Base-by-base conservation (phyloP, 2,329 filamentous ascomycete genomes). In the Sporothrix pseudoabietina region DNA sequence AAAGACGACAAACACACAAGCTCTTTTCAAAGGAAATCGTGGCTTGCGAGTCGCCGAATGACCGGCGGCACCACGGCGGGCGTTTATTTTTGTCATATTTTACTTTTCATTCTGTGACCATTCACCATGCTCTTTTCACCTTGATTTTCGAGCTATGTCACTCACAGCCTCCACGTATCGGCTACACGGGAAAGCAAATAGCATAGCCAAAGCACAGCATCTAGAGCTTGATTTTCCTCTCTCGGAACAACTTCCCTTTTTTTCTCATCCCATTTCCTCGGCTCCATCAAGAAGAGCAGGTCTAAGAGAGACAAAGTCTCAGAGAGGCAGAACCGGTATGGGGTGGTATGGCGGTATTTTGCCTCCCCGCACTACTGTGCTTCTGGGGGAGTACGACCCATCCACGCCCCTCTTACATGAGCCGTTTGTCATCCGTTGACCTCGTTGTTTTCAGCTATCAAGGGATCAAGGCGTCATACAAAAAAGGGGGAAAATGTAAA, bases 321-420 rank as follows among this genome's bases (percentile, higher is more conserved):
- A 39, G 47, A 39, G 9, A 55, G 35, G 30, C 32, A 41, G 10
- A 57, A 16, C 3, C 4, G 7, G 44, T 14, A 68, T 22, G 47
- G 44, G 12, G 41, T 35, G 52, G 16, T 12, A n/a, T 52, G 63
- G 63, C 14, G 5, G 8, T 55, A 4, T n/a, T 35, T 55, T 54
- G 16, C 30, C 26, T 19, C 44, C 39, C 26, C 54, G 2, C 54
- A 19, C 16, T 6, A 35, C 32, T 32, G 19, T 52, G 16, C 8
- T 7, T 14, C 35, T 69, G 47, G 49, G 68, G 52, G 52, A 57
- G 52, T 32, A 71, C 55, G 55, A 30, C 69, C 69, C 69, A 61
- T 61, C n/a, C 32, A 70, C 52, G 49, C 68, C 49, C 35, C 52
- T 70, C 66, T 71, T 61, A 61, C 54, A 59, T 71, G 54, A 61